These are phyloP conservation scores for Fagopyrum homotropicum DNA, from an alignment of 148 eudicot genomes.

Conservation along the genomic window DNA sequence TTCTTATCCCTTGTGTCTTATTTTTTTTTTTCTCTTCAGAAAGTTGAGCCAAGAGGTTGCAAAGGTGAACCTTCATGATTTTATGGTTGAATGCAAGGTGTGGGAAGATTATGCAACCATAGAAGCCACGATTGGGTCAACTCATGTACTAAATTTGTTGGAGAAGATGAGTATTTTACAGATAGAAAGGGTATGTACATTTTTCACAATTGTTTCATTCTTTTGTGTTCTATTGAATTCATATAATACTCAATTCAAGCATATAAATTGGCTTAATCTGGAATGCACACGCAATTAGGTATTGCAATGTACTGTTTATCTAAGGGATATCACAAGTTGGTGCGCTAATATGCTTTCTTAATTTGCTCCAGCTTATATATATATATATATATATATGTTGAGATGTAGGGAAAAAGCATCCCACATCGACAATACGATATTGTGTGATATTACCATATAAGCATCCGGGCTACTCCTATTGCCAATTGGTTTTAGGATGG, in stretches of 20 bases:
- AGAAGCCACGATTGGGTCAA: constrained; percentile 42
- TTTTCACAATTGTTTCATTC: constrained; percentile 1
- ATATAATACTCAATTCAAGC: neutral
- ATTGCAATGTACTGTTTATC: too few relatives aligned
- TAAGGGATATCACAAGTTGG: too few relatives aligned
- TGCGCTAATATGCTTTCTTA: too few relatives aligned
- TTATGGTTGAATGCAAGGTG: constrained; percentile 46
- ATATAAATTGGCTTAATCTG: too few relatives aligned
- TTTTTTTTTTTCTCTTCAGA: constrained; percentile 29
- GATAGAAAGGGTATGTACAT: constrained; percentile 46
- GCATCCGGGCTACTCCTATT: too few relatives aligned
- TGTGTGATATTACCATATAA: too few relatives aligned
- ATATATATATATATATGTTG: neutral
- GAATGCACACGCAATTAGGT: too few relatives aligned
- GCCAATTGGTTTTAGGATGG: too few relatives aligned
- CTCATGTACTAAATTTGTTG: constrained; percentile 42
- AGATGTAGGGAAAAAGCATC: too few relatives aligned
- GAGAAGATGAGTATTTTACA: constrained; percentile 39
- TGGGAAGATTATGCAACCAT: constrained; percentile 65
- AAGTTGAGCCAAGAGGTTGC: constrained; percentile 46
- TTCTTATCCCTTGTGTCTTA: neutral
- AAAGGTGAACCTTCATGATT: constrained; percentile 33
- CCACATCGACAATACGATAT: too few relatives aligned
- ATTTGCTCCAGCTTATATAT: neutral
- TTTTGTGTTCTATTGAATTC: neutral